Conservation (phyloP, 345 rosid species). For the Citrus reticulata region DNA sequence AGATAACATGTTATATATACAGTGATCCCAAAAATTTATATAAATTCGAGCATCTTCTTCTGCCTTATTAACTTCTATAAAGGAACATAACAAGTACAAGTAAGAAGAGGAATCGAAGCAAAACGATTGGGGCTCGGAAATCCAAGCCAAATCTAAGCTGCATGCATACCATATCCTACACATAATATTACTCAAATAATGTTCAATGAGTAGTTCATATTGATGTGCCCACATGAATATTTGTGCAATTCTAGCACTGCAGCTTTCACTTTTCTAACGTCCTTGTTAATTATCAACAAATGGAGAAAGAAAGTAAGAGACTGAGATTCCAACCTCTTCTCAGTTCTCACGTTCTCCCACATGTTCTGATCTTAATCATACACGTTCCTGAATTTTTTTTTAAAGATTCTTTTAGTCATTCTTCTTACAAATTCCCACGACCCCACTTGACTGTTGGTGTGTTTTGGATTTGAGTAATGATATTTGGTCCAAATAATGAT, state of each 20-base stretch:
- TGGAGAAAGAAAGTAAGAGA: slow-evolving; percentile 18
- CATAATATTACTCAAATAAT: neutral
- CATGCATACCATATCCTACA: neutral
- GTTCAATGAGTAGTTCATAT: slow-evolving; percentile 1
- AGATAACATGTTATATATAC: neutral
- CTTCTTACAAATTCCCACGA: neutral
- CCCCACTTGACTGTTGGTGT: neutral
- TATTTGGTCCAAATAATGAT: too few species aligned
- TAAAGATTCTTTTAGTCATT: slow-evolving; percentile 14
- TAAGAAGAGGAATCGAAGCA: neutral
- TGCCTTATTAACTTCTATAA: slow-evolving; percentile 2
- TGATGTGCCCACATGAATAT: slow-evolving; percentile 22
- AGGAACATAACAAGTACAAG: neutral
- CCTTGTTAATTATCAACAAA: slow-evolving; percentile 12
- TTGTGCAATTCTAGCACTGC: slow-evolving; percentile 18
- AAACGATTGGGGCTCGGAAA: slow-evolving; percentile 26
- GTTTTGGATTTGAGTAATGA: neutral
- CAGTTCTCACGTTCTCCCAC: slow-evolving; percentile 38
- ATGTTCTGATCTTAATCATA: slow-evolving; percentile 28
- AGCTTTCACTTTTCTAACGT: slow-evolving; percentile 33
- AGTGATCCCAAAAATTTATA: slow-evolving; percentile 20
- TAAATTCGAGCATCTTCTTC: neutral
- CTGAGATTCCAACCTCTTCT: slow-evolving; percentile 28
- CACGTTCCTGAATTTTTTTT: slow-evolving; percentile 6
- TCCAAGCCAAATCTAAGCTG: slow-evolving; percentile 28